A percentile compares a stretch with the other conserved stretches of the same genome.
phyloP scores from a whole-genome alignment of 2,329 filamentous ascomycete species.

The Aspergillus jensenii region DNA sequence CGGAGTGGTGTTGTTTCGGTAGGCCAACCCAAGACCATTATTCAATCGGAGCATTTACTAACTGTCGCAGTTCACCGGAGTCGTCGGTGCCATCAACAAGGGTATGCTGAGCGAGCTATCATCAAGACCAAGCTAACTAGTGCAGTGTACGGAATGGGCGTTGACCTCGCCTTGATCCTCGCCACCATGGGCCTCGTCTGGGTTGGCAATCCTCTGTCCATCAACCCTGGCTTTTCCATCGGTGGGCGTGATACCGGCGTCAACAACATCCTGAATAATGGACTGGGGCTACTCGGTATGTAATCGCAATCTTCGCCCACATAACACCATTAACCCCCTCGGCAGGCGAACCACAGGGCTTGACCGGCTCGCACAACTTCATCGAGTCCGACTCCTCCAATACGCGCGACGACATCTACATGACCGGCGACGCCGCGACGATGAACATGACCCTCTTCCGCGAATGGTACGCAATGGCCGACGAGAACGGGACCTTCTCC shows the following conservation, averaged over 20 bases:
- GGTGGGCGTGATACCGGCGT: slow-evolving; percentile 44
- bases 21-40: background rate
- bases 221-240: slow-evolving; percentile 54
- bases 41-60: background rate
- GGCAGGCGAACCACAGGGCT: slow-evolving; percentile 41
- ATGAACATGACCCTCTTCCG: slow-evolving; percentile 55
- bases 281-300: slow-evolving; percentile 45
- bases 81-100: slow-evolving; percentile 36
- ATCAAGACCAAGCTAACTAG: background rate
- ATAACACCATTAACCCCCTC: too few species aligned
- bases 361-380: slow-evolving; percentile 55
- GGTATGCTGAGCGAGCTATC: slow-evolving; percentile 16
- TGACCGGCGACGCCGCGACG: slow-evolving; percentile 50
- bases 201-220: slow-evolving; percentile 52
- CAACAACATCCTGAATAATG: slow-evolving; percentile 45
- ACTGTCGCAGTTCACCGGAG: slow-evolving; percentile 28
- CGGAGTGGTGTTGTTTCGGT: slow-evolving; percentile 37
- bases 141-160: slow-evolving; percentile 50
- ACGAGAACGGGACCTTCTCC: slow-evolving; percentile 38
- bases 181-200: slow-evolving; percentile 50
- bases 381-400: slow-evolving; percentile 56
- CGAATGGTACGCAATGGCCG: slow-evolving; percentile 45
- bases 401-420: slow-evolving; percentile 55
- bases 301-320: background rate
- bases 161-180: slow-evolving; percentile 45